Evolutionary conservation across 352 stramenopile genomes (phyloP).

Genomic region (Phytopythium cucurbitacearum): DNA sequence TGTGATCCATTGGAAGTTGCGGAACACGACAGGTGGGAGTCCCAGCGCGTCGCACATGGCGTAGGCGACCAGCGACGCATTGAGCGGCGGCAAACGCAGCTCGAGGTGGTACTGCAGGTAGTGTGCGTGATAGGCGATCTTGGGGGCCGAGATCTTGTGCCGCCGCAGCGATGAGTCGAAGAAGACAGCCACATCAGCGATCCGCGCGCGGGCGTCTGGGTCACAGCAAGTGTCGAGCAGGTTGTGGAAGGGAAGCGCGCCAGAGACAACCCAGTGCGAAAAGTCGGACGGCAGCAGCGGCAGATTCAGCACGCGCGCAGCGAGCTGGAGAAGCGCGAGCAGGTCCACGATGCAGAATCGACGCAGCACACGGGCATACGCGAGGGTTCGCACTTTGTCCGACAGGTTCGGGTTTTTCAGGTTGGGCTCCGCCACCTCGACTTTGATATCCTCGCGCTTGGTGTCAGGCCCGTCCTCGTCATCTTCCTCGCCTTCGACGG

Average conservation of each 20-base stretch:
- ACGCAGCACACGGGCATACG: conserved; percentile 15
- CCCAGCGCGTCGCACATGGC: conserved; percentile 49
- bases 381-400: neutral
- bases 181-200: conserved; percentile 51
- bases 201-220: conserved; percentile 33
- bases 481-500: conserved; percentile 7
- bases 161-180: conserved; percentile 43
- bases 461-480: conserved; percentile 4
- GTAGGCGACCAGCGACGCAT: conserved; percentile 49
- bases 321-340: conserved; percentile 55
- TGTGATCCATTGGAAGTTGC: conserved; percentile 66
- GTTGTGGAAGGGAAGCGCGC: conserved; percentile 65
- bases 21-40: conserved; percentile 54
- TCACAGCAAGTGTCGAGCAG: conserved; percentile 42
- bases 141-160: conserved; percentile 30
- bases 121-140: conserved; percentile 45
- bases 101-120: conserved; percentile 73
- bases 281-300: conserved; percentile 60
- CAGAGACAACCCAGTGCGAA: conserved; percentile 48
- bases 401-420: neutral
- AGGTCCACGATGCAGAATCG: conserved; percentile 57
- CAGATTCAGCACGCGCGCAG: conserved; percentile 58
- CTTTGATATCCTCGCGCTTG: neutral
- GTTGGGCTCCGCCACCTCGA: neutral
- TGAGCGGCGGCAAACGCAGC: conserved; percentile 64